Percentiles rank a stretch among this genome's conserved stretches.
Conservation (phyloP, 2,329 filamentous ascomycete species). For the Clonostachys rosea region DNA sequence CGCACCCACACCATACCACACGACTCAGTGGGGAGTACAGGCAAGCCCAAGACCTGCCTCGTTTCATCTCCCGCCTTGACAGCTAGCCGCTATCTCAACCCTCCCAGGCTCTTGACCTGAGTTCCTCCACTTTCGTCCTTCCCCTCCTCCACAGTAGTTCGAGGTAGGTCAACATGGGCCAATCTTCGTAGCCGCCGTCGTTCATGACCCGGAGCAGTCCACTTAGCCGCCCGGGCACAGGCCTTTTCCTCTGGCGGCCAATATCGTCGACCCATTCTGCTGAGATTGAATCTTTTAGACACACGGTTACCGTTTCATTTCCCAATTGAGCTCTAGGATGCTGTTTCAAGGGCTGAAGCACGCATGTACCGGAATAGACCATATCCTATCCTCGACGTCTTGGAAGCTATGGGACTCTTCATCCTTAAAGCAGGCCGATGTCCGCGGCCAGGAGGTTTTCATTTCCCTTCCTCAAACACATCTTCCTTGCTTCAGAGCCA, state of each 20-base stretch:
- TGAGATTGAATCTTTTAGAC: conserved; percentile 37
- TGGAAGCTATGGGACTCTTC: conserved; percentile 2
- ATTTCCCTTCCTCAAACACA: conserved; percentile 10
- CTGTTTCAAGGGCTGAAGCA: conserved; percentile 16
- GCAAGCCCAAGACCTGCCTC: no score
- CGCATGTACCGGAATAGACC: conserved; percentile 1
- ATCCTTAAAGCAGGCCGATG: background rate
- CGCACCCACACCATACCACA: no score
- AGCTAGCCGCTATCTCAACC: background rate
- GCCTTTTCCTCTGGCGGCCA: conserved; percentile 45
- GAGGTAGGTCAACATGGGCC: no score
- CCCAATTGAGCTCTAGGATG: conserved; percentile 10
- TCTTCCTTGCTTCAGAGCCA: conserved; percentile 7
- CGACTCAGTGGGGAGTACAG: no score
- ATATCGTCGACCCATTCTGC: conserved; percentile 39
- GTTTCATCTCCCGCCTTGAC: background rate
- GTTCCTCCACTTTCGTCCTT: background rate
- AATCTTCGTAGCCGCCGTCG: no score
- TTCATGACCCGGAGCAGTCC: background rate
- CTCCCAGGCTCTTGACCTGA: background rate
- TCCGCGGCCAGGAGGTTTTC: background rate
- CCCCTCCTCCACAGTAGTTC: background rate
- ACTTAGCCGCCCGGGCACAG: conserved; percentile 40
- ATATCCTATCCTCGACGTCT: conserved; percentile 1
- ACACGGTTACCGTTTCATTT: conserved; percentile 49